Conservation (phyloP, 106 monocot species). For the Chionographis japonica region DNA sequence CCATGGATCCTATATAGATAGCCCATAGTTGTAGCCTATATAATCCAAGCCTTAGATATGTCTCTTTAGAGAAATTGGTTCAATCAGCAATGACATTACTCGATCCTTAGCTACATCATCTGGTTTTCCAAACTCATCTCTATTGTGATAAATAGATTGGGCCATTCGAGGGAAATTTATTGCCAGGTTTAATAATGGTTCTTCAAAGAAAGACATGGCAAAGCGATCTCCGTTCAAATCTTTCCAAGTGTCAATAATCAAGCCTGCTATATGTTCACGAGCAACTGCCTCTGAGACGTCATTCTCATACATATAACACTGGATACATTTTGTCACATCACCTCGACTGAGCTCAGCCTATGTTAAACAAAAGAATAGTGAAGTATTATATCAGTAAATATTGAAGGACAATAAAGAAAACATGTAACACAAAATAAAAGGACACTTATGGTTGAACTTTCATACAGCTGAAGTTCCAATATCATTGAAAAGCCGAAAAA, state of each 20-base stretch:
- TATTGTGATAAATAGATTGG: too few species aligned
- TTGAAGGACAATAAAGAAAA: not conserved
- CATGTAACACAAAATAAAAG: too few species aligned
- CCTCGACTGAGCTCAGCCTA: slow-evolving; percentile 14
- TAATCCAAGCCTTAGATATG: too few species aligned
- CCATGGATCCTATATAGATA: too few species aligned
- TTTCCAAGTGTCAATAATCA: slow-evolving; percentile 12
- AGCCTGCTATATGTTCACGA: slow-evolving; percentile 4
- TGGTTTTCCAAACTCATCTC: too few species aligned
- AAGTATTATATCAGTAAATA: not conserved
- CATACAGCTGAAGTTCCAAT: slow-evolving; percentile 22
- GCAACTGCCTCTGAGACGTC: slow-evolving; percentile 9
- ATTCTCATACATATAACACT: slow-evolving; percentile 29
- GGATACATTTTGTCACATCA: slow-evolving; percentile 17
- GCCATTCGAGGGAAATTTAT: not conserved
- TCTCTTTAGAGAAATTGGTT: too few species aligned
- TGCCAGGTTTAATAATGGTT: not conserved
- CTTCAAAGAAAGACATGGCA: not conserved
- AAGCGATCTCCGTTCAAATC: slow-evolving; percentile 3
- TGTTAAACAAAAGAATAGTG: not conserved
- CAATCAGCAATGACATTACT: too few species aligned
- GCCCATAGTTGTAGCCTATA: too few species aligned
- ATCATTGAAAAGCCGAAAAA: slow-evolving; percentile 26
- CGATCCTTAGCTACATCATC: too few species aligned
- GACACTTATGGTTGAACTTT: too few species aligned